phyloP scores from a whole-genome alignment of 257 asterid species.

The Nemophila menziesii region DNA sequence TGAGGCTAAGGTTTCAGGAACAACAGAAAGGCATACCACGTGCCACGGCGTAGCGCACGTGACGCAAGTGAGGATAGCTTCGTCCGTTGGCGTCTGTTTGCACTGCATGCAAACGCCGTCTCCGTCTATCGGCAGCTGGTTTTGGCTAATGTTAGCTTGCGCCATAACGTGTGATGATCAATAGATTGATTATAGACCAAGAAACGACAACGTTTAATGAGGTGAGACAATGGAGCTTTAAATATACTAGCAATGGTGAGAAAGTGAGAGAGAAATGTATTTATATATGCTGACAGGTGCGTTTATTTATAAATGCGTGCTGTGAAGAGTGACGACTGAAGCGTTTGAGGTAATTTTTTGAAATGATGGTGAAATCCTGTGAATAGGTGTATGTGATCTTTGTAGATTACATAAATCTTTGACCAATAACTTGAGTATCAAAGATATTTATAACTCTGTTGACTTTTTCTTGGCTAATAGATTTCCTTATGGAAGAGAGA shows the following conservation, averaged over 20 bases:
- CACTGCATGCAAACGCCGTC: conserved; percentile 73
- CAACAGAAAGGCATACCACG: conserved; percentile 33
- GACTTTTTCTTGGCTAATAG: no score
- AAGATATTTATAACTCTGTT: no score
- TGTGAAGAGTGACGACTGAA: no score
- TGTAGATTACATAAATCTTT: not conserved
- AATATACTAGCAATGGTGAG: no score
- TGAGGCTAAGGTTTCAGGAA: conserved; percentile 25
- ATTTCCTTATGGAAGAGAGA: no score
- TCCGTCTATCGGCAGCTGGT: conserved; percentile 46
- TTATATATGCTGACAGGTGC: not conserved
- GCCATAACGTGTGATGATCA: conserved; percentile 22
- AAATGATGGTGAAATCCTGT: not conserved
- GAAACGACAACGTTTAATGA: not conserved
- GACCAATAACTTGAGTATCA: no score
- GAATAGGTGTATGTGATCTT: not conserved
- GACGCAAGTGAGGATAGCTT: conserved; percentile 37
- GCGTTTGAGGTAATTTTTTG: not conserved
- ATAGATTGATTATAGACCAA: no score
- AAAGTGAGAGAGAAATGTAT: not conserved
- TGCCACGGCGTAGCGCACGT: conserved; percentile 87
- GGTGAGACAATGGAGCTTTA: not conserved
- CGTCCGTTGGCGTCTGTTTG: conserved; percentile 34
- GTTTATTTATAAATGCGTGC: not conserved
- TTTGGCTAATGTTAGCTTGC: conserved; percentile 14